Evolutionary conservation across 2,329 filamentous ascomycete species (phyloP).

Genomic region (Botrytis paeoniae): DNA sequence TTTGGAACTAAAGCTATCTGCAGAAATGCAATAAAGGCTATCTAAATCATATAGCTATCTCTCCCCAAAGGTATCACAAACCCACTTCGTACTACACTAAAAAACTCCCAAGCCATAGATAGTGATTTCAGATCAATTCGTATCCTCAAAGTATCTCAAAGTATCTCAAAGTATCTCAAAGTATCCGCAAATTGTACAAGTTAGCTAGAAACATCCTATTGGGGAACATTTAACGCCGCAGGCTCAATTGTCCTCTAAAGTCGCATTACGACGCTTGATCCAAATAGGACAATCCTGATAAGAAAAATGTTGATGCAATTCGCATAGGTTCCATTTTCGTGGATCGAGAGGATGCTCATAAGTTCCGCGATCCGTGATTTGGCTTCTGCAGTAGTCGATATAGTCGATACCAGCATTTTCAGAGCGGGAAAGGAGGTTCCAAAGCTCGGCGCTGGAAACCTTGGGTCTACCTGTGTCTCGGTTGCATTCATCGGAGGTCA

Average conservation of each 20-base stretch:
- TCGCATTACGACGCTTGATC: not conserved
- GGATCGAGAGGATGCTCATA: not conserved
- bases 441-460: not conserved
- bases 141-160: not conserved
- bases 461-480: not conserved
- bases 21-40: not conserved
- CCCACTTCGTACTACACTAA: not conserved
- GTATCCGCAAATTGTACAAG: accelerated
- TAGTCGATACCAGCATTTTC: not conserved
- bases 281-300: not conserved
- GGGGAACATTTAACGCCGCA: accelerated
- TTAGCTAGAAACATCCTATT: not conserved
- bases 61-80: not conserved
- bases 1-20: not conserved
- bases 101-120: not conserved
- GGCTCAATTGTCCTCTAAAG: not conserved
- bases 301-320: not conserved
- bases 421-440: not conserved
- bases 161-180: not conserved
- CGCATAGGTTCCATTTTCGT: not conserved
- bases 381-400: not conserved
- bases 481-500: not conserved
- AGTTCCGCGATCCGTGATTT: not conserved
- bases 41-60: not conserved
- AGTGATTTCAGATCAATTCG: not conserved